phyloP scores from a whole-genome alignment of 768 basidiomycete species.

The Panaeolus cyanescens region DNA sequence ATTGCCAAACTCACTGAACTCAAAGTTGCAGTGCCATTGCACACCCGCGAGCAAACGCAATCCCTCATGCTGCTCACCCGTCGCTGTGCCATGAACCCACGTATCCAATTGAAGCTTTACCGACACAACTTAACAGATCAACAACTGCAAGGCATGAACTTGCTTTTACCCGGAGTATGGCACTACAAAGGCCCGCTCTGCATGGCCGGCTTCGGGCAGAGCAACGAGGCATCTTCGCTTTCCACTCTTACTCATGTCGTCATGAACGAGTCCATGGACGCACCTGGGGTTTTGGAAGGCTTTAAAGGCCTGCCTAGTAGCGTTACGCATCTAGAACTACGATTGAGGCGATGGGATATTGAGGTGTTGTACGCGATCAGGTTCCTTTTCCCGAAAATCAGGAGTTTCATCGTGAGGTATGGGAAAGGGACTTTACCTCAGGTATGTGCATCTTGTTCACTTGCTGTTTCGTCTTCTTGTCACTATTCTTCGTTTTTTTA shows the following conservation, averaged over 20 bases:
- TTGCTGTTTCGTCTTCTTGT: not conserved
- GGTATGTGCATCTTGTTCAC: constrained; percentile 15
- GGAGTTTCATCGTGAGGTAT: constrained; percentile 22
- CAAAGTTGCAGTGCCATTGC: constrained; percentile 21
- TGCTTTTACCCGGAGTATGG: constrained; percentile 24
- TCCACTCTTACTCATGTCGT: constrained; percentile 18
- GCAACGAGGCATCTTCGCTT: not conserved
- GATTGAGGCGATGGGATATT: constrained; percentile 28
- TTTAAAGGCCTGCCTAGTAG: constrained; percentile 23
- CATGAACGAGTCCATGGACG: constrained; percentile 22
- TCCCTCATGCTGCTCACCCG: constrained; percentile 23
- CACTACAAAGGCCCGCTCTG: constrained; percentile 28
- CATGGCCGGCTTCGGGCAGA: constrained; percentile 16
- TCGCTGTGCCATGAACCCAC: constrained; percentile 17
- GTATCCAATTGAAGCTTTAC: constrained; percentile 20
- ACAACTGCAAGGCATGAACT: constrained; percentile 19
- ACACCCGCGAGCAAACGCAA: constrained; percentile 28
- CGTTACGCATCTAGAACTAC: constrained; percentile 22
- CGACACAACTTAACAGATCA: constrained; percentile 28
- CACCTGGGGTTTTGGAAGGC: constrained; percentile 15
- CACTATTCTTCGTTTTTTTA: not conserved
- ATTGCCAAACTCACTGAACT: constrained; percentile 17
- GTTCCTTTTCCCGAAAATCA: constrained; percentile 20
- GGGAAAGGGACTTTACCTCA: constrained; percentile 21
- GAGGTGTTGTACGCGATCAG: constrained; percentile 32